Conservation (phyloP, 2,329 filamentous ascomycete genomes). For the Penicillium brasilianum region DNA sequence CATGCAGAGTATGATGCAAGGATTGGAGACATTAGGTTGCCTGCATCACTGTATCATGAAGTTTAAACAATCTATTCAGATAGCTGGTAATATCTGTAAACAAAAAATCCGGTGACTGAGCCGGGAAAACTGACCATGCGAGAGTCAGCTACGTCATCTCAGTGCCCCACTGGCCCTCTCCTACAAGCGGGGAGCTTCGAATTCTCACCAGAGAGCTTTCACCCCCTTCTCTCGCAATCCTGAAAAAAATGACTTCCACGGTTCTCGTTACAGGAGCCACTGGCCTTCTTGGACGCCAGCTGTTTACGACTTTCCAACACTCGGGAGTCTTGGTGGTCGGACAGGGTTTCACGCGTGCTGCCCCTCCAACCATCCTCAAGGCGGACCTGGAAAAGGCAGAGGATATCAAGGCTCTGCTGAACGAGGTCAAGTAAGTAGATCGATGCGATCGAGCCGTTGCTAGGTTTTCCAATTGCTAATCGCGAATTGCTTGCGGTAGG, state of each 20-base stretch:
- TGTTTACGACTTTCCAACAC: conserved; percentile 71
- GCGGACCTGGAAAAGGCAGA: conserved; percentile 55
- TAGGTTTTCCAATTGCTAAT: neutral
- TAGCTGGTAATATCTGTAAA: neutral
- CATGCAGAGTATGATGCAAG: neutral
- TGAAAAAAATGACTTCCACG: conserved; percentile 51
- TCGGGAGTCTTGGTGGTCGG: conserved; percentile 73
- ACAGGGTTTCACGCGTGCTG: conserved; percentile 74
- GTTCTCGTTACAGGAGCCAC: conserved; percentile 84
- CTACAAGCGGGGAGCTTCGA: conserved; percentile 5
- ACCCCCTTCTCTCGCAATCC: neutral
- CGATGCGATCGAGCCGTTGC: neutral
- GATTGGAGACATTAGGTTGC: neutral
- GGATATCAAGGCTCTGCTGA: conserved; percentile 54
- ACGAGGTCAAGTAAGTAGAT: conserved; percentile 57
- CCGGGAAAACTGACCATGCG: conserved; percentile 4
- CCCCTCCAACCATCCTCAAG: conserved; percentile 69
- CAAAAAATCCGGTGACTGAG: neutral
- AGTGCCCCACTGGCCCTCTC: conserved; percentile 19
- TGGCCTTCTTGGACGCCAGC: conserved; percentile 80
- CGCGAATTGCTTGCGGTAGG: conserved; percentile 47
- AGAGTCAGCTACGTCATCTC: conserved; percentile 34
- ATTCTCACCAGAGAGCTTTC: conserved; percentile 8
- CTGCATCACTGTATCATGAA: too few species aligned
- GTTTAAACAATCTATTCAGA: too few species aligned